Base-by-base conservation (phyloP, 225 moss, liverwort and hornwort species). In the Bryum argenteum region DNA sequence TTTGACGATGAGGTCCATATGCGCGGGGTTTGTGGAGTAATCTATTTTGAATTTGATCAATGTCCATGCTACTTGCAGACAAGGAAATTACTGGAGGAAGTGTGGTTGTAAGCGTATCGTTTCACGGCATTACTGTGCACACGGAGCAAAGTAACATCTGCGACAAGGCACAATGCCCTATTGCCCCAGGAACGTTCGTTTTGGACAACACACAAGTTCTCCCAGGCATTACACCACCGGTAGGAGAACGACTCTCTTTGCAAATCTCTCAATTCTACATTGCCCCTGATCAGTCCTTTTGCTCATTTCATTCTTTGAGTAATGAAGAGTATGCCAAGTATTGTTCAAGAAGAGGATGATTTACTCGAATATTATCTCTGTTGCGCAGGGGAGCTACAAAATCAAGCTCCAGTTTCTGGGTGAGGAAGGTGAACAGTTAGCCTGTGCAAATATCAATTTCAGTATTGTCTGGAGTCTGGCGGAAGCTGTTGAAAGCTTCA, bases 101-200 rank as follows among this genome's bases (percentile, higher is more conserved):
- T 55, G 83, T 88, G 71, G 24, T 83, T 37, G 84, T 86, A 15
- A 86, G 85, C 65, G 88, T 89, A 8, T 83, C 76, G 19, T 83
- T 89, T 73, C 88, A 81, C 71, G 85, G 85, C 48, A 26, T 89
- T 20, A 80, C 85, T 73, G 88, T 89, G 63, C 88, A 89, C 67
- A 70, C 73, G 61, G 88, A 89, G 78, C 75, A 12, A 45, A 76
- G 16, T 64, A 61, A 81, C 61, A 60, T 89, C 21, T 89, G 88
- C 51, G 72, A 71, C 39, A 86, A 38, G 74, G 50, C 85, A 17
- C 37, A 28, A 16, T 89, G 88, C 70, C 85, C 88, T 19, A 86
- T 89, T 79, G 60, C 76, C 10, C 88, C 88, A 54, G 88, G 88
- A 57, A 80, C 65, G 56, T 89, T 89, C 28, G 62, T 71, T 8